phyloP scores from a whole-genome alignment of 2,329 filamentous ascomycete genomes.

The Dactylellina haptotyla region DNA sequence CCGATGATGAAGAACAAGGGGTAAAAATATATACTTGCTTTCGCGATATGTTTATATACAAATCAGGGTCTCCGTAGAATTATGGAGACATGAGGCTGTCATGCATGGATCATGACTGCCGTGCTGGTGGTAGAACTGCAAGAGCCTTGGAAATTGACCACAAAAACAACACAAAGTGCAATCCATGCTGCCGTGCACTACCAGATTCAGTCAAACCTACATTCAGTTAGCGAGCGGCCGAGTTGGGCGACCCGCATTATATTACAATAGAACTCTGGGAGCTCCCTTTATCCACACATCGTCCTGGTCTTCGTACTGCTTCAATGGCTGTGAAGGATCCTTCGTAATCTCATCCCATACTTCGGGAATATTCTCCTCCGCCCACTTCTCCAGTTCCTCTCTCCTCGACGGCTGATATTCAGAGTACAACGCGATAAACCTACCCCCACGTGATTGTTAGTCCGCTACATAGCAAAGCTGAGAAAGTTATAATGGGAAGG shows the following conservation, averaged over 20 bases:
- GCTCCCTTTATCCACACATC: slow-evolving; percentile 31
- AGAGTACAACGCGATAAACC: slow-evolving; percentile 47
- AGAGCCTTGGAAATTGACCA: not conserved
- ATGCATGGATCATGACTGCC: not conserved
- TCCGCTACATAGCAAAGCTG: not conserved
- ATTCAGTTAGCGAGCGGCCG: not conserved
- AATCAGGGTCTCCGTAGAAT: no score
- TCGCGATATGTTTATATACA: no score
- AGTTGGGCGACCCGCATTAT: not conserved
- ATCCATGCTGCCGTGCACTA: not conserved
- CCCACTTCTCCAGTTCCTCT: slow-evolving; percentile 78
- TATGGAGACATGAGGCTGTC: no score
- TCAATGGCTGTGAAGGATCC: slow-evolving; percentile 37
- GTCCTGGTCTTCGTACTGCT: slow-evolving; percentile 35
- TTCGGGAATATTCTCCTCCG: slow-evolving; percentile 72
- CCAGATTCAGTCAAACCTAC: not conserved
- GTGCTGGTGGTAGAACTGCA: not conserved
- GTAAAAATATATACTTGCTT: no score
- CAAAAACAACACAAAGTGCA: not conserved
- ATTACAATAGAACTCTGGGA: slow-evolving; percentile 22
- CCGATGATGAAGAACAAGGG: no score
- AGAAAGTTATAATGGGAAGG: slow-evolving; percentile 11
- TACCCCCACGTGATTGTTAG: slow-evolving; percentile 1
- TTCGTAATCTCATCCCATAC: slow-evolving; percentile 75
- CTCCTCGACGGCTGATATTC: slow-evolving; percentile 67